Base-by-base conservation (phyloP, 495 filamentous ascomycete genomes). In the Penicillium alfredii region DNA sequence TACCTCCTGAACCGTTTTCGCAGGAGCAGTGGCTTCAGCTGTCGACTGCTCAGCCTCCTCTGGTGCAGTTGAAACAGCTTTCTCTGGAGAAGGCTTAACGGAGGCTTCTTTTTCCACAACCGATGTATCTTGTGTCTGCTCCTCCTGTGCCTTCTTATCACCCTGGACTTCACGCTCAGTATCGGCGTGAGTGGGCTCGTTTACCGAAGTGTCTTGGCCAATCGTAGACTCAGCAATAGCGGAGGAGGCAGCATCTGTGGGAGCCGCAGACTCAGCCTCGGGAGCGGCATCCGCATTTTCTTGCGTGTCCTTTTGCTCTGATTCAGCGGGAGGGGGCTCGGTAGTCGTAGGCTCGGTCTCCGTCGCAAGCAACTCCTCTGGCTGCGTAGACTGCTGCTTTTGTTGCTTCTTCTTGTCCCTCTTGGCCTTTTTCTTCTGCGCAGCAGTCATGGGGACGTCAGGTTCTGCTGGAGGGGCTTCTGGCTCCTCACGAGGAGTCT, bases 391-490 rank as follows among this genome's bases (percentile, higher is more conserved):
- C 17, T 45, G 35, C 21, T 23, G 26, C 22, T 51, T 39, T n/a
- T 47, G 17, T 15, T 25, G 23, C 5, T 25, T 25, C 23, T 25
- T 25, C 23, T 25, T 25, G 24, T 29, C 47, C 26, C 49, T 49
- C 45, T 45, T 45, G 17, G 45, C 40, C 29, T 49, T 54, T 24
- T 55, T 55, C 6, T 47, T 35, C 30, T 47, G 38, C 10, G 16
- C 18, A 8, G 35, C 29, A 23, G 33, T 28, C 8, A 35, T 19
- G 26, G 46, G 14, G 8, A n/a, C 16, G 6, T 25, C 23, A 3
- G 33, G 24, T 35, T 20, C 16, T 21, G 32, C 11, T 21, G 18
- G 32, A 23, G 32, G 16, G 1, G 32, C 16, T 13, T 35, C 32
- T 1, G 32, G 12, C 12, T 18, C 22, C 7, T 21, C 32, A 13